A percentile compares a stretch with the other conserved stretches of the same genome.
These are phyloP conservation scores for Viola pubescens DNA, from an alignment of 441 rosid species.

Conservation along the genomic window DNA sequence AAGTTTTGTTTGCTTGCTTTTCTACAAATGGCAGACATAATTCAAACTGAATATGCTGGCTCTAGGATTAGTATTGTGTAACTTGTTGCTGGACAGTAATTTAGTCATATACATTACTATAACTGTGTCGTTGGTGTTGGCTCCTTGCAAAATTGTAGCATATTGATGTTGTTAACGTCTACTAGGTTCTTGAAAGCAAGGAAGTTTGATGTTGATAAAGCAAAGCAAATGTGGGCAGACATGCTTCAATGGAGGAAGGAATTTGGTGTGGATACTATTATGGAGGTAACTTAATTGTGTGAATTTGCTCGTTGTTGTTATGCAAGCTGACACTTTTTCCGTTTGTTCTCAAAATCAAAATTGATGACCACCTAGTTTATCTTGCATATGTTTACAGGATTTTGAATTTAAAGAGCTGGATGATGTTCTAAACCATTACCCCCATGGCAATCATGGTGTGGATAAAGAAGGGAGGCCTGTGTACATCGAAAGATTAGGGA, in stretches of 20 bases:
- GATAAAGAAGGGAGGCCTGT: conserved; percentile 95
- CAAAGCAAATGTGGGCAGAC: conserved; percentile 98
- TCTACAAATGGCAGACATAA: too few species aligned
- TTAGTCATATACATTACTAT: too few species aligned
- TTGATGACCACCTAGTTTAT: conserved; percentile 11
- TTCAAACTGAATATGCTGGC: too few species aligned
- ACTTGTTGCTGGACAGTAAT: too few species aligned
- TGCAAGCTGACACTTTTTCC: neutral
- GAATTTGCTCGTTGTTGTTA: conserved; percentile 12
- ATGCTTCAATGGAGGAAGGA: conserved; percentile 99
- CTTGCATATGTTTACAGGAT: conserved; percentile 34
- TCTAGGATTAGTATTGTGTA: too few species aligned
- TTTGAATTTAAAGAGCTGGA: conserved; percentile 71
- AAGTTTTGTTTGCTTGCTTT: conserved; percentile 1
- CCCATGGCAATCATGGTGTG: conserved; percentile 95
- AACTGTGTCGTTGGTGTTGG: too few species aligned
- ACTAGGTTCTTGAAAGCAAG: conserved; percentile 89
- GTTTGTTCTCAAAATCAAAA: neutral
- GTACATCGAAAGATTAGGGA: conserved; percentile 90
- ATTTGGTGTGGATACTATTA: conserved; percentile 74
- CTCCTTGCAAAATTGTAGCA: too few species aligned
- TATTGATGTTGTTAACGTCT: neutral
- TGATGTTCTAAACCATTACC: conserved; percentile 81
- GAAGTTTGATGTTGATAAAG: conserved; percentile 91
- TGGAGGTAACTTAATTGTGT: conserved; percentile 43